phyloP scores from a whole-genome alignment of 164 flowering plant species.

The Protea cynaroides region DNA sequence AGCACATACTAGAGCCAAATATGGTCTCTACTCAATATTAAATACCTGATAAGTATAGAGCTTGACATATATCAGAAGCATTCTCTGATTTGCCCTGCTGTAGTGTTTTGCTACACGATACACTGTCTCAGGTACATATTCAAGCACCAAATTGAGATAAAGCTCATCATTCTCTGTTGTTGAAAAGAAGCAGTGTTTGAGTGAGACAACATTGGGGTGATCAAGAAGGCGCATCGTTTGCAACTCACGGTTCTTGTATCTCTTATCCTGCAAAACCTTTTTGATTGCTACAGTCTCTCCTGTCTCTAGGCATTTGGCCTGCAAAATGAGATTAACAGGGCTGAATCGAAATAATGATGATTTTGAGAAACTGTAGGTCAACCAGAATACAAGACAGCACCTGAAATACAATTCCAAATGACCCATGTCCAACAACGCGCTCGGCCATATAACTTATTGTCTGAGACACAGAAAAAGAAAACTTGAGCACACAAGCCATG shows the following conservation, averaged over 20 bases:
- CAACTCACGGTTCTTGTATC: slow-evolving; percentile 73
- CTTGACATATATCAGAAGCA: slow-evolving; percentile 70
- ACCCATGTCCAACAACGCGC: slow-evolving; percentile 71
- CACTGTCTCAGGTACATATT: slow-evolving; percentile 76
- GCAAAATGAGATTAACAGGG: slow-evolving; percentile 12
- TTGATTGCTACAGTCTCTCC: slow-evolving; percentile 76
- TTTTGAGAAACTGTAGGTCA: background rate
- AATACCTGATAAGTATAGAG: slow-evolving; percentile 63
- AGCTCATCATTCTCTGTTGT: slow-evolving; percentile 76
- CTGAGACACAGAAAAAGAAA: slow-evolving; percentile 28
- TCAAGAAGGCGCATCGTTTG: slow-evolving; percentile 81
- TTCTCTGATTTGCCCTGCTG: slow-evolving; percentile 59
- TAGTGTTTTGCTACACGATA: slow-evolving; percentile 63
- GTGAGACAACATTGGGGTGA: slow-evolving; percentile 67
- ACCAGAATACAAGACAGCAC: slow-evolving; percentile 20
- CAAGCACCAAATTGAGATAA: slow-evolving; percentile 73
- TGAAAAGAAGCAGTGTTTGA: slow-evolving; percentile 75
- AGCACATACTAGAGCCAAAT: background rate
- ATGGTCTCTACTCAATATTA: background rate
- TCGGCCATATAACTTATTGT: slow-evolving; percentile 82
- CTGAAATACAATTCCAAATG: slow-evolving; percentile 78
- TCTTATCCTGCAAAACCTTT: slow-evolving; percentile 72
- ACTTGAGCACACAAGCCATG: no score
- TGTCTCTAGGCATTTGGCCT: slow-evolving; percentile 74
- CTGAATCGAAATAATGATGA: background rate